Evolutionary conservation across 805 yeast species (phyloP).

Genomic region (Candida orba): DNA sequence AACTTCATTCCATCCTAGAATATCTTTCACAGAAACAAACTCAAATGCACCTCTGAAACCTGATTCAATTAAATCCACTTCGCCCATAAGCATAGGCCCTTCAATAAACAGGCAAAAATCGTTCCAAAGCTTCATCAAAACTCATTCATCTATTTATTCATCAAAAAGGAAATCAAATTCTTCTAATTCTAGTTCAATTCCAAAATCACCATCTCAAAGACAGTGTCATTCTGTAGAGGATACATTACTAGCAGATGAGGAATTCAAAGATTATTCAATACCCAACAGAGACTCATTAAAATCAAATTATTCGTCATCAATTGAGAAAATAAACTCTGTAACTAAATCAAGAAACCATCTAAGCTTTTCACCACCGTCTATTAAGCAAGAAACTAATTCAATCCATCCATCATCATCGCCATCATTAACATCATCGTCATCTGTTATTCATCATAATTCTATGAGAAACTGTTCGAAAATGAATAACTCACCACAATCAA

Average conservation of each 20-base stretch:
- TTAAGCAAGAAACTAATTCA: not conserved
- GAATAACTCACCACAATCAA: no score
- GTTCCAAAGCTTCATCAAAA: not conserved
- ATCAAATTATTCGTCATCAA: constrained; percentile 4
- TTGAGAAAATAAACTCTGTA: constrained; percentile 9
- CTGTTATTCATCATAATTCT: no score
- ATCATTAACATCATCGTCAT: no score
- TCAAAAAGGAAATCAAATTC: not conserved
- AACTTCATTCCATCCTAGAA: no score
- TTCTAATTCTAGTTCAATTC: not conserved
- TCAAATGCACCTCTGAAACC: no score
- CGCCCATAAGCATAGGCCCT: no score
- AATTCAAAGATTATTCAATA: constrained; percentile 15
- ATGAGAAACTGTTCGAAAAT: no score
- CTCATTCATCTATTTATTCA: not conserved
- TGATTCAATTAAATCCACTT: no score
- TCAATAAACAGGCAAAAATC: no score
- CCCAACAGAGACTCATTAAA: constrained; percentile 1
- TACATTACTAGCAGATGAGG: constrained; percentile 19
- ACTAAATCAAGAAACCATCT: not conserved
- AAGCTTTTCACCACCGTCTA: not conserved
- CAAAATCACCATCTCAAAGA: constrained; percentile 8
- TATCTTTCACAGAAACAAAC: no score
- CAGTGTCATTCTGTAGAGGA: constrained; percentile 21
- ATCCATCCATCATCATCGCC: not conserved